A percentile compares a stretch with the other conserved stretches of the same genome.
Evolutionary conservation across 1,284 basidiomycete genomes (phyloP).

Genomic region (Ganoderma sinense): DNA sequence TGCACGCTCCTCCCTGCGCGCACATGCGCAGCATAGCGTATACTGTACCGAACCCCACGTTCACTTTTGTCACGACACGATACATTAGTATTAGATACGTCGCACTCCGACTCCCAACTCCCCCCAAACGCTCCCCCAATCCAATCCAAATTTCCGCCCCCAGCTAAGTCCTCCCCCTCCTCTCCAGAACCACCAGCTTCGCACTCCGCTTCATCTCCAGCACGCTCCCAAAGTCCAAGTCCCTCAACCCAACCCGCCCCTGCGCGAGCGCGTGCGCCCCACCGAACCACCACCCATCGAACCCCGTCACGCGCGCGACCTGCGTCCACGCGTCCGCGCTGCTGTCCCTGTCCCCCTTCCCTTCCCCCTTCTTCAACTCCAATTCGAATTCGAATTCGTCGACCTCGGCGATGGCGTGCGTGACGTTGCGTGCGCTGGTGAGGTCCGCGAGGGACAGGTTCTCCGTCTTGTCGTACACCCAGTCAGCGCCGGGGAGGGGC

Average conservation of each 20-base stretch:
- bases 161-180: not conserved
- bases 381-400: too few species aligned
- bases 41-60: too few species aligned
- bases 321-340: conserved; percentile 48
- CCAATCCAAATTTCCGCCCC: too few species aligned
- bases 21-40: not conserved
- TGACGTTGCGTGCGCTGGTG: conserved; percentile 50
- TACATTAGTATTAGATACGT: too few species aligned
- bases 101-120: too few species aligned
- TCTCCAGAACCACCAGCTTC: conserved; percentile 58
- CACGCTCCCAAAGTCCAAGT: conserved; percentile 13
- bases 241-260: not conserved
- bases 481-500: conserved; percentile 38
- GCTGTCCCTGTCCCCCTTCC: too few species aligned
- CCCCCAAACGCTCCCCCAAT: too few species aligned
- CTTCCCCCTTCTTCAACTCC: not conserved
- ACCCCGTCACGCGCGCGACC: conserved; percentile 53
- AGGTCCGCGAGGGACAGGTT: conserved; percentile 54
- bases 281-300: conserved; percentile 55
- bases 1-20: not conserved
- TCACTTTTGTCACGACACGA: too few species aligned
- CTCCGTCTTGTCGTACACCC: conserved; percentile 87
- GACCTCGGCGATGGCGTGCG: conserved; percentile 68
- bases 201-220: conserved; percentile 52
- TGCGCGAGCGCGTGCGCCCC: conserved; percentile 22